Evolutionary conservation across 352 stramenopile species (phyloP).

Genomic region (Globisporangium camurandrum): DNA sequence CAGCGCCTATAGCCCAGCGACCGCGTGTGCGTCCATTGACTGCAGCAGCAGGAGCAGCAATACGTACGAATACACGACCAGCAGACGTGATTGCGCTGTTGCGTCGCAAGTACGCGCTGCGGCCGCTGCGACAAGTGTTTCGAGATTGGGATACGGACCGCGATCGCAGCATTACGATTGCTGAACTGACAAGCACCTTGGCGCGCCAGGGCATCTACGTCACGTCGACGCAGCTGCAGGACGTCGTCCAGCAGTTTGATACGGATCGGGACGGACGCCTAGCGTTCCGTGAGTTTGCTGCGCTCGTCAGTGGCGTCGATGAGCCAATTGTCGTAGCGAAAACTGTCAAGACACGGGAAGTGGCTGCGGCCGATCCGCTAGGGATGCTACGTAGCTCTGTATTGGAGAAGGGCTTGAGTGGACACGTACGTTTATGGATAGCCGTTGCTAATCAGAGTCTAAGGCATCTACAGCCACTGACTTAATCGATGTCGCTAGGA

Average conservation of each 20-base stretch:
- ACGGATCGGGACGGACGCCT: slow-evolving; percentile 29
- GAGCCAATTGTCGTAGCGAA: slow-evolving; percentile 4
- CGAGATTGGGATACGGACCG: slow-evolving; percentile 56
- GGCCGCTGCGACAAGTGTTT: slow-evolving; percentile 35
- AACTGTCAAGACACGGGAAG: too few relatives aligned
- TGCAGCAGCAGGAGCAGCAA: too few relatives aligned
- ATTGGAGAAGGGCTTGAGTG: slow-evolving; percentile 7
- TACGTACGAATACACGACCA: too few relatives aligned
- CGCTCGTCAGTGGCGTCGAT: slow-evolving; percentile 25
- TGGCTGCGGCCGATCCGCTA: slow-evolving; percentile 19
- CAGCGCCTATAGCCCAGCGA: background rate
- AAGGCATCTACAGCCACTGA: too few relatives aligned
- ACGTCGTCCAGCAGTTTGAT: slow-evolving; percentile 35
- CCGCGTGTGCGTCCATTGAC: background rate
- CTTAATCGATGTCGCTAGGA: too few relatives aligned
- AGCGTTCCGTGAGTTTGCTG: slow-evolving; percentile 39
- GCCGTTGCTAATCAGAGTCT: background rate
- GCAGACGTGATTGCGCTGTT: too few relatives aligned
- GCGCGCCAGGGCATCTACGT: slow-evolving; percentile 33
- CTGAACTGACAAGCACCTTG: slow-evolving; percentile 39
- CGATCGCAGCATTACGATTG: slow-evolving; percentile 33
- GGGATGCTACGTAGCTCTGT: slow-evolving; percentile 24
- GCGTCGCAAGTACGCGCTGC: slow-evolving; percentile 38
- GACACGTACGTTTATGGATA: background rate
- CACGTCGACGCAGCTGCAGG: slow-evolving; percentile 21